Evolutionary conservation across 1,284 basidiomycete genomes (phyloP).

Genomic region (Pyrrhoderma lamaoense): DNA sequence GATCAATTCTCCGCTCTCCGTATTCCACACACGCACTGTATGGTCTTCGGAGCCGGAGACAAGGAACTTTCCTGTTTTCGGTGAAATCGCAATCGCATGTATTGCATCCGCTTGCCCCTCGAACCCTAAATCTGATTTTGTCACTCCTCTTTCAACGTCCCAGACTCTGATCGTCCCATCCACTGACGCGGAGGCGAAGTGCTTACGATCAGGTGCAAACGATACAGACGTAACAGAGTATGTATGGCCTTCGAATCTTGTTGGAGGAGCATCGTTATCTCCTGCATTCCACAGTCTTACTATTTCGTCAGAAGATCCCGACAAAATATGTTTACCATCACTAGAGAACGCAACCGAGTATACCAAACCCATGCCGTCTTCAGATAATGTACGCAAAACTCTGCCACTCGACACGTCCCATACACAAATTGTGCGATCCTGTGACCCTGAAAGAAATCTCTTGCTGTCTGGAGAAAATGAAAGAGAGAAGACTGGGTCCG

Average conservation of each 20-base stretch:
- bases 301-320: slow-evolving; percentile 74
- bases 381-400: not conserved
- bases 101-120: too few species aligned
- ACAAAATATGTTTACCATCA: slow-evolving; percentile 45
- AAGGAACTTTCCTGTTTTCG: too few species aligned
- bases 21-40: slow-evolving; percentile 3
- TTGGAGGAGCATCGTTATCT: slow-evolving; percentile 48
- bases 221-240: slow-evolving; percentile 28
- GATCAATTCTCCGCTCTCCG: not conserved
- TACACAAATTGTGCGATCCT: too few species aligned
- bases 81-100: too few species aligned
- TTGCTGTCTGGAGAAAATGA: too few species aligned
- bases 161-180: slow-evolving; percentile 2
- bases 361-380: not conserved
- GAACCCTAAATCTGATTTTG: too few species aligned
- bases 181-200: not conserved
- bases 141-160: too few species aligned
- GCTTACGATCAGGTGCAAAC: not conserved
- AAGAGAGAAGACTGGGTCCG: too few species aligned
- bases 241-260: slow-evolving; percentile 57
- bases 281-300: slow-evolving; percentile 73
- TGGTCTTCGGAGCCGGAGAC: too few species aligned
- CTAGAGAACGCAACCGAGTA: not conserved
- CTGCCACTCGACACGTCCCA: not conserved
- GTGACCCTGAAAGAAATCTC: too few species aligned